A percentile compares a stretch with the other conserved stretches of the same genome.
phyloP scores from a whole-genome alignment of 768 basidiomycete species.

The Termitomyces sp. region DNA sequence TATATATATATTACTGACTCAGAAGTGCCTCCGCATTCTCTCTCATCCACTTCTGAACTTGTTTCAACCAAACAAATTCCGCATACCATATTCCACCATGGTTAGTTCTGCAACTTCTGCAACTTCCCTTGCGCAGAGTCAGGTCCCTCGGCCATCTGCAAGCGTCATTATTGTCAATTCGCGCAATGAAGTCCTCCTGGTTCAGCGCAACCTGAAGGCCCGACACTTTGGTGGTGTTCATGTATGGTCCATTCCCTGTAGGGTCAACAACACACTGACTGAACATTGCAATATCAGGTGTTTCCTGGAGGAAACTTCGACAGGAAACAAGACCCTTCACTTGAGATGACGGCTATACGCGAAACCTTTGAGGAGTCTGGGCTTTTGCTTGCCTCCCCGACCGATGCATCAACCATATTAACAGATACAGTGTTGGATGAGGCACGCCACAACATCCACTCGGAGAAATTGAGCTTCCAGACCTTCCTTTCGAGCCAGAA shows the following conservation, averaged over 20 bases:
- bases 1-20: slow-evolving; percentile 4
- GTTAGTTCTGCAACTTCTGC: background rate
- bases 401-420: slow-evolving; percentile 13
- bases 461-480: slow-evolving; percentile 42
- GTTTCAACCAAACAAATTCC: background rate
- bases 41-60: background rate
- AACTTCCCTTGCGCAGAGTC: background rate
- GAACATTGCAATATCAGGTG: slow-evolving; percentile 37
- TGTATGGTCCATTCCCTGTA: slow-evolving; percentile 31
- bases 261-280: background rate
- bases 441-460: slow-evolving; percentile 52
- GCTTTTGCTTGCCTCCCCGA: slow-evolving; percentile 48
- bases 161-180: slow-evolving; percentile 62
- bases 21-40: background rate
- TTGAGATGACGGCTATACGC: slow-evolving; percentile 60
- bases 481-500: slow-evolving; percentile 43
- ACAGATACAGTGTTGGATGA: slow-evolving; percentile 40
- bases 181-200: slow-evolving; percentile 63
- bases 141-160: slow-evolving; percentile 53
- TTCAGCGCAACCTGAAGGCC: slow-evolving; percentile 63
- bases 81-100: slow-evolving; percentile 5
- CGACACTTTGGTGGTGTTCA: slow-evolving; percentile 62
- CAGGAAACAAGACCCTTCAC: slow-evolving; percentile 47
- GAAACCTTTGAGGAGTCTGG: slow-evolving; percentile 79
- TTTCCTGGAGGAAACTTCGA: slow-evolving; percentile 76